Percentiles rank a stretch among this genome's conserved stretches.
These are phyloP conservation scores for Magnolia officinalis DNA, from an alignment of 164 flowering plant species.

Conservation along the genomic window DNA sequence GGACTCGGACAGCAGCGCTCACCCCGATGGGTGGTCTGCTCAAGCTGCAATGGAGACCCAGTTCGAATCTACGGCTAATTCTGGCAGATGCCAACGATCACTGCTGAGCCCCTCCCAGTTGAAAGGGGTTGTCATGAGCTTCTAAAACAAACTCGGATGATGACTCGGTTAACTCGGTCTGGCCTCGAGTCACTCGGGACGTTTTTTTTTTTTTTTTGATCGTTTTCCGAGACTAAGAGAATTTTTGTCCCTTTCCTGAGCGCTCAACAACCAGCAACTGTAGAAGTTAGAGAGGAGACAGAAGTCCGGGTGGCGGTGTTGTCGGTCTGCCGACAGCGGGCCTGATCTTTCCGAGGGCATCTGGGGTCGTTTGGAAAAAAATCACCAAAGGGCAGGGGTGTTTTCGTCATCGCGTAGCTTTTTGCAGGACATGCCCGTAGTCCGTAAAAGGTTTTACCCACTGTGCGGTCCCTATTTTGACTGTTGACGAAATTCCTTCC, in stretches of 20 bases:
- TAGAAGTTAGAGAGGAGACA: constrained; percentile 1
- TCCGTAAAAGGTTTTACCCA: not conserved
- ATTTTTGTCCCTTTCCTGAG: not conserved
- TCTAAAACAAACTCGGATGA: no score
- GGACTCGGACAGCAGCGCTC: no score
- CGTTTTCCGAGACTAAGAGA: not conserved
- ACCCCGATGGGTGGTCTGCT: not conserved
- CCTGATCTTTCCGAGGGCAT: not conserved
- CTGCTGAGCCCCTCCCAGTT: not conserved
- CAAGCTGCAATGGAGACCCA: not conserved
- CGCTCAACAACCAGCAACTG: not conserved
- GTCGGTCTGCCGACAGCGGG: constrained; percentile 4
- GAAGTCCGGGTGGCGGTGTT: not conserved
- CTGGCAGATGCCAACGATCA: not conserved
- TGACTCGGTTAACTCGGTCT: no score
- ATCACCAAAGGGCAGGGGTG: not conserved
- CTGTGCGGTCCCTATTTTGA: not conserved
- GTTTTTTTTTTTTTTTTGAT: not conserved
- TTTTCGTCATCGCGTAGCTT: not conserved
- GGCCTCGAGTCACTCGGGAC: not conserved
- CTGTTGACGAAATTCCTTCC: constrained; percentile 2
- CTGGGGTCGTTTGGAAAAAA: not conserved
- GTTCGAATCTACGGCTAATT: not conserved
- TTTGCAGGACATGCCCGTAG: not conserved
- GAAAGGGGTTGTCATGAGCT: not conserved